Percentiles rank a stretch among this genome's conserved stretches.
These are phyloP conservation scores for Stenogyne calaminthoides DNA, from an alignment of 305 asterid genomes.

Conservation along the genomic window DNA sequence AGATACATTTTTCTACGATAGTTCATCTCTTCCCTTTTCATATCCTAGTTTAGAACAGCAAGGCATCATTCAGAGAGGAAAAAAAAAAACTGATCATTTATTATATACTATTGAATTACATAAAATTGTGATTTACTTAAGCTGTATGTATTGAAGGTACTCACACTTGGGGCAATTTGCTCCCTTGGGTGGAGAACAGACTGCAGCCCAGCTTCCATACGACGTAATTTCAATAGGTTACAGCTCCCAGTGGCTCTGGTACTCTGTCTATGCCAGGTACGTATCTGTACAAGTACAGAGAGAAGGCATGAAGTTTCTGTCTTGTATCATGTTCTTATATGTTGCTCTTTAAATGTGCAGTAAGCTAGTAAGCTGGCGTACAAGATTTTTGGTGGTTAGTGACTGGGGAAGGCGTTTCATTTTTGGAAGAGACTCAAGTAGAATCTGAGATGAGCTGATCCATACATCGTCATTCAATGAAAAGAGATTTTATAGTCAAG, in stretches of 20 bases:
- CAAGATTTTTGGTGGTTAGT: slow-evolving; percentile 59
- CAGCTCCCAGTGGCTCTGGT: slow-evolving; percentile 94
- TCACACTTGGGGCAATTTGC: slow-evolving; percentile 84
- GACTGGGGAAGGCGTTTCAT: slow-evolving; percentile 74
- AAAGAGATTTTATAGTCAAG: neutral
- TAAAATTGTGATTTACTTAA: slow-evolving; percentile 6
- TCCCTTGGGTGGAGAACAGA: slow-evolving; percentile 87
- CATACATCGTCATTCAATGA: neutral
- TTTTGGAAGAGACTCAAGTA: slow-evolving; percentile 84
- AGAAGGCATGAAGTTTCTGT: slow-evolving; percentile 2
- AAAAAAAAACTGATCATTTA: neutral
- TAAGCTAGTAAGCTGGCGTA: slow-evolving; percentile 87
- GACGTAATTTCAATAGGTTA: slow-evolving; percentile 90
- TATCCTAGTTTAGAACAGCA: neutral
- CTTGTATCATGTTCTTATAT: neutral
- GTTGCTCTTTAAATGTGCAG: slow-evolving; percentile 39
- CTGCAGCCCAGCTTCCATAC: slow-evolving; percentile 83
- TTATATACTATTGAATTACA: neutral
- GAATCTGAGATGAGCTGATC: slow-evolving; percentile 45
- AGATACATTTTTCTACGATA: neutral
- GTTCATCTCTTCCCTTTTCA: neutral
- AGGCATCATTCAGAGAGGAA: neutral
- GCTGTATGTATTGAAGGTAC: slow-evolving; percentile 50
- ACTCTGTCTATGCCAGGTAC: slow-evolving; percentile 88
- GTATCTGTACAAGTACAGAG: neutral